phyloP scores from a whole-genome alignment of 1,284 basidiomycete genomes.

The Afroboletus lepidellus region DNA sequence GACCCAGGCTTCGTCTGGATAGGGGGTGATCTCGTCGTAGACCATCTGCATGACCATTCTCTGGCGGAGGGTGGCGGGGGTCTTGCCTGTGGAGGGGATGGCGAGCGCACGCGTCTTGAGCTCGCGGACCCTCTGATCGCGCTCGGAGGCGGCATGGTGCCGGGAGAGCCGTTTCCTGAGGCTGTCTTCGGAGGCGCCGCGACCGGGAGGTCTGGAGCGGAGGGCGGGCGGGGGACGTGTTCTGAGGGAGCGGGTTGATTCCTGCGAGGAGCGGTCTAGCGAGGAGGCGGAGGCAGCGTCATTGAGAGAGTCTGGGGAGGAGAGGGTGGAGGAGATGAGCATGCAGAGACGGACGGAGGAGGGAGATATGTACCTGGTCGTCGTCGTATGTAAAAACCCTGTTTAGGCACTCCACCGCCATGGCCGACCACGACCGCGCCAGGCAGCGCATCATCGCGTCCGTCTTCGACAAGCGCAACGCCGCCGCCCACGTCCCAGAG shows the following conservation, averaged over 20 bases:
- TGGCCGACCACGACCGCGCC: slow-evolving; percentile 54
- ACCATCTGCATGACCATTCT: slow-evolving; percentile 55
- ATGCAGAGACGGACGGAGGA: not conserved
- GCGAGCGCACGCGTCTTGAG: slow-evolving; percentile 44
- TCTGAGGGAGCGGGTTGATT: slow-evolving; percentile 32
- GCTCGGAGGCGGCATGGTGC: slow-evolving; percentile 28
- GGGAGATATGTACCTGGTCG: slow-evolving; percentile 13
- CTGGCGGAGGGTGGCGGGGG: slow-evolving; percentile 53
- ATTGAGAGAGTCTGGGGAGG: slow-evolving; percentile 31
- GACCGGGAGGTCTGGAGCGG: slow-evolving; percentile 30
- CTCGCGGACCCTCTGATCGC: slow-evolving; percentile 34
- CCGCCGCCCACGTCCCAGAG: slow-evolving; percentile 65
- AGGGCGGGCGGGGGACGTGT: slow-evolving; percentile 20
- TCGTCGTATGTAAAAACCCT: slow-evolving; percentile 7
- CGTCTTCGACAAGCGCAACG: slow-evolving; percentile 74
- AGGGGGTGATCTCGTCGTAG: slow-evolving; percentile 58
- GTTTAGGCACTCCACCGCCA: slow-evolving; percentile 27
- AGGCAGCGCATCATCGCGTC: slow-evolving; percentile 77
- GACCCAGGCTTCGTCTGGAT: slow-evolving; percentile 54
- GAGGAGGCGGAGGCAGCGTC: slow-evolving; percentile 35
- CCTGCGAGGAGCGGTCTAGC: slow-evolving; percentile 23
- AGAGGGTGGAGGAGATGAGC: slow-evolving; percentile 28
- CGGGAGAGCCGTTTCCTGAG: slow-evolving; percentile 31
- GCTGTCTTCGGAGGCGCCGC: slow-evolving; percentile 26
- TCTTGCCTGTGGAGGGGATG: slow-evolving; percentile 54